phyloP scores from a whole-genome alignment of 1,284 basidiomycete genomes.

The Trametes pubescens region DNA sequence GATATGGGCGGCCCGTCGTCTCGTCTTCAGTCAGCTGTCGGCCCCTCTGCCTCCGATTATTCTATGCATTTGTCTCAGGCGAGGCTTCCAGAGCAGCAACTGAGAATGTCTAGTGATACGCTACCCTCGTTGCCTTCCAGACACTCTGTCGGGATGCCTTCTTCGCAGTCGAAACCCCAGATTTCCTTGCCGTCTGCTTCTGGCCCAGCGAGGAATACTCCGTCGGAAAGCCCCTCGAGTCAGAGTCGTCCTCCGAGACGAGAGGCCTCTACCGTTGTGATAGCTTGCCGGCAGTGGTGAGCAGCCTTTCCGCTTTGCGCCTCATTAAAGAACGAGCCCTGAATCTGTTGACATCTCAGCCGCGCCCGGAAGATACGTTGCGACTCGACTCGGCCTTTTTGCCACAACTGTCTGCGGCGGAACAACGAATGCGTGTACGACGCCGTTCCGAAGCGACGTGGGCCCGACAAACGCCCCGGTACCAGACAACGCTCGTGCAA shows the following conservation, averaged over 20 bases:
- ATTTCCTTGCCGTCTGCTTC: constrained; percentile 34
- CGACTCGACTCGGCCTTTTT: constrained; percentile 80
- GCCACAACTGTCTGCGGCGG: constrained; percentile 80
- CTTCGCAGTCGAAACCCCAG: constrained; percentile 37
- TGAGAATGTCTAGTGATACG: constrained; percentile 37
- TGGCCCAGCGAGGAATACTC: constrained; percentile 26
- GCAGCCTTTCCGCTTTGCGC: constrained; percentile 27
- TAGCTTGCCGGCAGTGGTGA: constrained; percentile 51
- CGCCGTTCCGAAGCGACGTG: constrained; percentile 77
- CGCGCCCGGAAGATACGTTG: constrained; percentile 84
- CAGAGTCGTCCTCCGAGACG: constrained; percentile 53
- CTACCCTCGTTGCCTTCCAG: constrained; percentile 35
- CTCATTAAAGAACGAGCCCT: constrained; percentile 26
- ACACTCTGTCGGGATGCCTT: constrained; percentile 34
- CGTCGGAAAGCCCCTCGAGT: constrained; percentile 37
- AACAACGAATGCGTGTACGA: constrained; percentile 81
- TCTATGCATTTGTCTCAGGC: constrained; percentile 42
- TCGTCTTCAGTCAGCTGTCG: constrained; percentile 36
- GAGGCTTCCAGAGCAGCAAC: constrained; percentile 38
- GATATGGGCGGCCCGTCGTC: constrained; percentile 36
- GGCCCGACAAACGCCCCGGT: constrained; percentile 83
- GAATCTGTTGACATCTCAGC: constrained; percentile 52
- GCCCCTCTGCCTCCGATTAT: constrained; percentile 40
- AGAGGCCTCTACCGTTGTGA: constrained; percentile 72
- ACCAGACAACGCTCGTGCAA: constrained; percentile 83